Conservation (phyloP, 768 basidiomycete species). For the Leccinum variicolor region DNA sequence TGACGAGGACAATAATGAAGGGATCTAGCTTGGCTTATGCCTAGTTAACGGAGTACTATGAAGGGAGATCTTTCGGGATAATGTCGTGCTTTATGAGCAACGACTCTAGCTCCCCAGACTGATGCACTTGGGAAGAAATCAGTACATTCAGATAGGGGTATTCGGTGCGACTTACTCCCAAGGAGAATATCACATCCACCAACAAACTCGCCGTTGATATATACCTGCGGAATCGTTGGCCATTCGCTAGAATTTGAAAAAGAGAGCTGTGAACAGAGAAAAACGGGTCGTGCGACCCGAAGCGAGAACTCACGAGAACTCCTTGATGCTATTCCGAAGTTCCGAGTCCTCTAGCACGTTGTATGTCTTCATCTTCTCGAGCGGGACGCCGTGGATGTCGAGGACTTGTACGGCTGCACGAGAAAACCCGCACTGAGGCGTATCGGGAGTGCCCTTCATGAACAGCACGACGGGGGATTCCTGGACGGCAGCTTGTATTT, state of each 20-base stretch:
- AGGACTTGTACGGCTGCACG: slow-evolving; percentile 90
- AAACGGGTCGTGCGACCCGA: not conserved
- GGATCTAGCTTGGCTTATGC: not conserved
- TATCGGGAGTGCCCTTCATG: slow-evolving; percentile 93
- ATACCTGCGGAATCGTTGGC: slow-evolving; percentile 97
- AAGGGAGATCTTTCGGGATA: slow-evolving; percentile 38
- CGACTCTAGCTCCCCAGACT: slow-evolving; percentile 88
- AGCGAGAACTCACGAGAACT: slow-evolving; percentile 82
- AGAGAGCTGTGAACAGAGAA: not conserved
- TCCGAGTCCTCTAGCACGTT: slow-evolving; percentile 87
- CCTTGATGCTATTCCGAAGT: slow-evolving; percentile 84
- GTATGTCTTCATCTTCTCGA: slow-evolving; percentile 82
- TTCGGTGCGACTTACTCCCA: slow-evolving; percentile 58
- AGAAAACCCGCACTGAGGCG: slow-evolving; percentile 94
- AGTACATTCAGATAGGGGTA: not conserved
- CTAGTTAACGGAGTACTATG: not conserved
- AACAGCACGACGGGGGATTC: slow-evolving; percentile 86
- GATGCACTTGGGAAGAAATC: slow-evolving; percentile 70
- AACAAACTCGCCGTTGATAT: slow-evolving; percentile 92
- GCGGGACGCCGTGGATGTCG: slow-evolving; percentile 75
- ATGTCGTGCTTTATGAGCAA: slow-evolving; percentile 71
- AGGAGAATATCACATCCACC: slow-evolving; percentile 96
- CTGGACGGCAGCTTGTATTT: slow-evolving; percentile 72
- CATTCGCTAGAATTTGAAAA: slow-evolving; percentile 62
- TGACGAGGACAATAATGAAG: not conserved